Base-by-base conservation (phyloP, 441 rosid genomes). In the Adansonia gregorii region DNA sequence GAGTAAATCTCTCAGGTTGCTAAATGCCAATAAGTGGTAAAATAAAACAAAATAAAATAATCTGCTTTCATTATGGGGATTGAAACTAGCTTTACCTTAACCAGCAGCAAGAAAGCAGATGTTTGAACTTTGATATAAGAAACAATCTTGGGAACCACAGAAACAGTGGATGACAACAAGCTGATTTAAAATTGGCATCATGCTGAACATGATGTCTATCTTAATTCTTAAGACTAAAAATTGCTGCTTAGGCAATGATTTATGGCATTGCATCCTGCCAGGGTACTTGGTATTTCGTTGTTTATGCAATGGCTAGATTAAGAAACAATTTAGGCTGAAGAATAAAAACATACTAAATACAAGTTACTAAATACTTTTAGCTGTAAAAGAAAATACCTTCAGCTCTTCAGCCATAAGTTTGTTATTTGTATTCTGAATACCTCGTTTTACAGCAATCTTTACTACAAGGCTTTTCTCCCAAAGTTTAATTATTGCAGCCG, bases 391-490 rank as follows among this genome's bases (percentile, higher is more conserved):
- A 82, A 85, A 85, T 52, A 93, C 99, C 98, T 94, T 92, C 71
- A 96, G 10, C 85, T 96, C 98, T 67, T 94, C 98, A 52, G 98
- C 91, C 99, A 97, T 97, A 78, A 94, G 81, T 83, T 97, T 97
- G 90, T 97, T 94, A 81, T 97, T 97, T 24, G 98, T 94, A 84
- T 94, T 97, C 87, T 94, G 98, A 78, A 97, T 93, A 78, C 99
- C 98, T 80, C 95, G 92, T 82, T 97, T 97, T 74, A 97, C 98
- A 35, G 98, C 98, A 58, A 97, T 90, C 88, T 97, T 97, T 45
- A 81, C 98, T 64, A 94, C 88, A 41, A 87, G 80, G 77, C 98
- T 97, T 86, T 91, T 91, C 92, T 94, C 99, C 99, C 99, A 97
- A 35, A 97, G 85, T 86, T 88, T 89, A 80, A 92, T 83, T 78